These are phyloP conservation scores for Lagerstroemia speciosa DNA, from an alignment of 345 rosid species.

Conservation along the genomic window DNA sequence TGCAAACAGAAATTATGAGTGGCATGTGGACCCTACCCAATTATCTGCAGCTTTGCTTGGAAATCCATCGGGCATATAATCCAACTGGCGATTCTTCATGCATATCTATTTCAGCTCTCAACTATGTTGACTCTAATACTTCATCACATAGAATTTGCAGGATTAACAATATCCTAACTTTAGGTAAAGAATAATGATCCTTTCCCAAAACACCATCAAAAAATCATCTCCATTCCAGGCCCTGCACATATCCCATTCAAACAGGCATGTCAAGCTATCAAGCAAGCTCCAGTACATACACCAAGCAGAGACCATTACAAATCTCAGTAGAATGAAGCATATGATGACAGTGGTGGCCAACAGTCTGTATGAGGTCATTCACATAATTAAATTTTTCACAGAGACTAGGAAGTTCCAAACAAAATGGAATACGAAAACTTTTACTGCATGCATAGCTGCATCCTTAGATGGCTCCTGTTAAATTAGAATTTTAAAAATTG, in stretches of 20 bases:
- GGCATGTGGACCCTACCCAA: conserved; percentile 61
- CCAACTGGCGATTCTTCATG: conserved; percentile 75
- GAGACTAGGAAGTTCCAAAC: too few species aligned
- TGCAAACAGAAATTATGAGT: conserved; percentile 62
- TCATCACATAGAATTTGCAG: conserved; percentile 84
- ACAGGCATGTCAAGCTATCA: conserved; percentile 79
- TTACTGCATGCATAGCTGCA: not conserved
- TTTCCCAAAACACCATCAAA: conserved; percentile 40
- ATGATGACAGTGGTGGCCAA: not conserved
- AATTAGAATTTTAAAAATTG: too few species aligned
- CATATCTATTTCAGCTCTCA: conserved; percentile 57
- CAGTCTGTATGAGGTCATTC: not conserved
- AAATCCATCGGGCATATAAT: conserved; percentile 58
- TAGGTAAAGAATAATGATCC: conserved; percentile 60
- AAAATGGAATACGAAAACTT: too few species aligned
- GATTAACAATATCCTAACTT: conserved; percentile 57
- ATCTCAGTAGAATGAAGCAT: not conserved
- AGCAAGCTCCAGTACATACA: conserved; percentile 87
- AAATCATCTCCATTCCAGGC: conserved; percentile 56
- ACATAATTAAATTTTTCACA: not conserved
- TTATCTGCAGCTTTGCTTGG: conserved; percentile 29
- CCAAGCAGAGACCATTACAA: conserved; percentile 15
- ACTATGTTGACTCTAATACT: conserved; percentile 48
- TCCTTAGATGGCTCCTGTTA: not conserved
- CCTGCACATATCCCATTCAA: conserved; percentile 62